These are phyloP conservation scores for Triadica sebifera DNA, from an alignment of 345 rosid genomes.

Conservation along the genomic window DNA sequence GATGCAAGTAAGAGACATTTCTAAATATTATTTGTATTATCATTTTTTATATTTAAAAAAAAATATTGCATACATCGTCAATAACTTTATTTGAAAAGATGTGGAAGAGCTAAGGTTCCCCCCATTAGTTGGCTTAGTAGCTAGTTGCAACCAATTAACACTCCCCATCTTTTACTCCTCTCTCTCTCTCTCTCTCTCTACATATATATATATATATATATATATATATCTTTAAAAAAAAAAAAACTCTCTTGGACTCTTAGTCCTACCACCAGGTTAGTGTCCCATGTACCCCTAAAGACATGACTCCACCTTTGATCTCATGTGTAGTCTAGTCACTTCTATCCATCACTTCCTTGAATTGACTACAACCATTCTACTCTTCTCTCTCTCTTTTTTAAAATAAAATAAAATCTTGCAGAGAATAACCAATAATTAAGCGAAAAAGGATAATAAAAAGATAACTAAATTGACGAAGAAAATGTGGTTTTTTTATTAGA, in stretches of 20 bases:
- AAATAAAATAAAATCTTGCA: not conserved
- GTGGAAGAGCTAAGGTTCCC: not conserved
- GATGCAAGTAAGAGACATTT: no score
- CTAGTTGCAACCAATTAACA: not conserved
- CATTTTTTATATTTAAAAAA: no score
- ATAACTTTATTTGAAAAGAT: not conserved
- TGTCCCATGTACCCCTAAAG: not conserved
- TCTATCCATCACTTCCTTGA: slow-evolving; percentile 18
- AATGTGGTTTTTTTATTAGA: no score
- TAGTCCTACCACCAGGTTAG: no score
- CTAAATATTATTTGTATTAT: no score
- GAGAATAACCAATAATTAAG: not conserved
- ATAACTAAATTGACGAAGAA: no score
- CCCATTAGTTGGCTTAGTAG: not conserved
- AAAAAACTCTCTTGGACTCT: no score
- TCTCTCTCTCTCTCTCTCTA: no score
- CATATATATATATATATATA: no score
- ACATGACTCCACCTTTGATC: slow-evolving; percentile 33
- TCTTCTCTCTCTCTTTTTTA: slow-evolving; percentile 6
- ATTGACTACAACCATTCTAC: slow-evolving; percentile 24
- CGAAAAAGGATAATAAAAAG: not conserved
- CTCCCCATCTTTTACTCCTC: no score
- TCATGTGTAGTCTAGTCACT: slow-evolving; percentile 15
- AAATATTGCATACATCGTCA: not conserved
- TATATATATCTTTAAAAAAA: not conserved